phyloP scores from a whole-genome alignment of 2,329 filamentous ascomycete genomes.

The Tolypocladium cylindrosporum region DNA sequence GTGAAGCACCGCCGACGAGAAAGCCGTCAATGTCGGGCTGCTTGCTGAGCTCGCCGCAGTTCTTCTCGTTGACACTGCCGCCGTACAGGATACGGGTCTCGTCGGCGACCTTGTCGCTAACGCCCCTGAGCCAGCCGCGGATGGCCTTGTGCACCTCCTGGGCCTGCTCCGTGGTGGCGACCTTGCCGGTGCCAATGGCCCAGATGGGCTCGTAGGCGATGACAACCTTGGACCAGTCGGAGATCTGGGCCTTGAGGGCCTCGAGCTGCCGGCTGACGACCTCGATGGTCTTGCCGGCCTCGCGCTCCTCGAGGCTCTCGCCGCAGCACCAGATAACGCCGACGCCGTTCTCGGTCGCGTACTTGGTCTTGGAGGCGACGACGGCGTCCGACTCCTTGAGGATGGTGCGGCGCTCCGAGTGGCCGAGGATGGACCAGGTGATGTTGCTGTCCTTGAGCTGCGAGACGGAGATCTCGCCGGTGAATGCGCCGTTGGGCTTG shows the following conservation, averaged over 20 bases:
- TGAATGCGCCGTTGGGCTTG: constrained; percentile 94
- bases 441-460: constrained; percentile 87
- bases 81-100: constrained; percentile 93
- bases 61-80: constrained; percentile 95
- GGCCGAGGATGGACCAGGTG: constrained; percentile 84
- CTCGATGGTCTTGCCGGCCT: constrained; percentile 74
- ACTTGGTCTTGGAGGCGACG: constrained; percentile 90
- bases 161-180: constrained; percentile 78
- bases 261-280: constrained; percentile 79
- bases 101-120: constrained; percentile 65
- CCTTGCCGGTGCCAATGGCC: constrained; percentile 90
- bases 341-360: constrained; percentile 75
- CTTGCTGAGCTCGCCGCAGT: constrained; percentile 86
- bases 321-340: constrained; percentile 95
- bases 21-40: constrained; percentile 96
- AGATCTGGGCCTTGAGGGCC: constrained; percentile 65
- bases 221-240: constrained; percentile 90
- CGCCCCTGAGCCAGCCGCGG: constrained; percentile 77
- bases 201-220: constrained; percentile 99
- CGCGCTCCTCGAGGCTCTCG: constrained; percentile 88
- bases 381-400: constrained; percentile 78
- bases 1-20: constrained; percentile 88
- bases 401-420: constrained; percentile 90
- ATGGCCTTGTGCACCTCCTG: constrained; percentile 92
- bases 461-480: constrained; percentile 85